phyloP scores from a whole-genome alignment of 768 basidiomycete species.

The Kwoniella dejecticola region DNA sequence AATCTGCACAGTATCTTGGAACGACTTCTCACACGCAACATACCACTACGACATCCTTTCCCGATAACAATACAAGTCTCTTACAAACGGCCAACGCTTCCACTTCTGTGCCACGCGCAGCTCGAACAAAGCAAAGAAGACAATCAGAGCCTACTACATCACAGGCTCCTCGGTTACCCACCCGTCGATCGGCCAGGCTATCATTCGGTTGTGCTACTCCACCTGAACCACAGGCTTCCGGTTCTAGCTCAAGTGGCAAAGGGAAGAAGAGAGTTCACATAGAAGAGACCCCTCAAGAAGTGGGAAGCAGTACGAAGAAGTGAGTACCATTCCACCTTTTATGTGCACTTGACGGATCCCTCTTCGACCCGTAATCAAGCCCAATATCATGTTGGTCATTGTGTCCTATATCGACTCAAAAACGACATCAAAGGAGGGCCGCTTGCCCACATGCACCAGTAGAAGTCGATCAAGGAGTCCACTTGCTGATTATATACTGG shows the following conservation, averaged over 20 bases:
- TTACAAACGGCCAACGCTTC: not conserved
- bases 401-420: not conserved
- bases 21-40: constrained; percentile 5
- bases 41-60: not conserved
- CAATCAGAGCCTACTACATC: constrained; percentile 5
- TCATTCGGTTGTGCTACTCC: constrained; percentile 15
- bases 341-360: too few species aligned
- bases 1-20: constrained; percentile 5
- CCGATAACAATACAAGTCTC: not conserved
- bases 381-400: too few species aligned
- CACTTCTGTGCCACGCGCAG: constrained; percentile 1
- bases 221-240: not conserved
- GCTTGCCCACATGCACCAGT: not conserved
- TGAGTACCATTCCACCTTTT: constrained; percentile 12
- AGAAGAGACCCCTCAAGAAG: constrained; percentile 15
- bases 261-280: constrained; percentile 33
- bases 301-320: constrained; percentile 25
- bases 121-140: constrained; percentile 14
- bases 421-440: constrained; percentile 7
- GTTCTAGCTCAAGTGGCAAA: constrained; percentile 25
- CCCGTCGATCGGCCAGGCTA: constrained; percentile 35
- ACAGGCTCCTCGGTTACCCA: not conserved
- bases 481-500: not conserved
- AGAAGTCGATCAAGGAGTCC: too few species aligned
- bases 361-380: too few species aligned